Evolutionary conservation across 2,329 filamentous ascomycete species (phyloP), one percentile per base, ranked within the genome.

Genomic region (Colletotrichum zoysiae): DNA sequence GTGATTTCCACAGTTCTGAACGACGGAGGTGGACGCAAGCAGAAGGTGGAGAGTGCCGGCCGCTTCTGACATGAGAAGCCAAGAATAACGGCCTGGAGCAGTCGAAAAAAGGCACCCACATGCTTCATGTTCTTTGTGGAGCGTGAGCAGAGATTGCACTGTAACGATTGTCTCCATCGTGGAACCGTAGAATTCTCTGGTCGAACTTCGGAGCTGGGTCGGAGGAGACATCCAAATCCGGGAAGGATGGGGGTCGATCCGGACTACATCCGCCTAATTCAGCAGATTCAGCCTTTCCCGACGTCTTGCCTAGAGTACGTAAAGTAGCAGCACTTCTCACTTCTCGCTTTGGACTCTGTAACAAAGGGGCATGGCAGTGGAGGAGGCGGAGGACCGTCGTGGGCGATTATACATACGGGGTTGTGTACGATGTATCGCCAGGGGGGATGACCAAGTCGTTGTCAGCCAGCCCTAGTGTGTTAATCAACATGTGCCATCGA

Each of bases 181-280:
- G 65, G 44, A 30, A 58, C 67, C 63, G 53, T 46, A 59, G 64
- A 51, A 53, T 38, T 44, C 58, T 40, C 63, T 44, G 35, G 44
- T 26, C 51, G 58, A 23, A 11, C 26, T 51, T 44, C 51, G 51
- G 68, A 53, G 65, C 51, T 50, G n/a, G 8, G 35, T 59, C 65
- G 69, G 69, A 68, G 9, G n/a, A 71, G 57, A 59, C 65, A 46
- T 46, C 69, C 58, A 38, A 68, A 68, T 68, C 18, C 65, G 65
- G 69, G 58, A n/a, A 68, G 48, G 30, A 26, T 58, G 69, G 69
- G 62, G 69, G 65, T 16, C 42, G 33, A 68, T 68, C 58, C 69
- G 69, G 69, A 68, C 33, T 16, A 68, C 35, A 63, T 64, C 65
- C 69, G 58, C 69, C 69, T 38, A 63, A 64, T 46, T 12, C 18